Evolutionary conservation across 139 green algal genomes (phyloP).

Genomic region (Medakamo hakoo): DNA sequence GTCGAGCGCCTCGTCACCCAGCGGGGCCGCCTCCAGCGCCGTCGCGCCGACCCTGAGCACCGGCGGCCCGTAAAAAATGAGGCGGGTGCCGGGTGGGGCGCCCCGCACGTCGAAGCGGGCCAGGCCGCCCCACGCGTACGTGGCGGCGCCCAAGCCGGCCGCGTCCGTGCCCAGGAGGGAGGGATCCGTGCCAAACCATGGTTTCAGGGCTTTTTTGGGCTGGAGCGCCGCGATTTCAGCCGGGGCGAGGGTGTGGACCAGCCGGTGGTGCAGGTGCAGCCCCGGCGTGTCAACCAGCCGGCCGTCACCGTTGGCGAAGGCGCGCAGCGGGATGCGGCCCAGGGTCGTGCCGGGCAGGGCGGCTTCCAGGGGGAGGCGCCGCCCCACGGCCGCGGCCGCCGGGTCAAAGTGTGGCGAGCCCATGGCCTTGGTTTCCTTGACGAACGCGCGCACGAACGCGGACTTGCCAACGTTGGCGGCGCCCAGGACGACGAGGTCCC

Average conservation of each 20-base stretch:
- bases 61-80: conserved; percentile 48
- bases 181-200: not conserved
- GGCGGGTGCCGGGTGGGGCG: conserved; percentile 19
- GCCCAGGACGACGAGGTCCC: conserved; percentile 88
- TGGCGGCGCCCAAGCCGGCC: conserved; percentile 1
- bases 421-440: conserved; percentile 45
- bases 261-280: conserved; percentile 80
- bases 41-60: conserved; percentile 17
- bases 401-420: conserved; percentile 34
- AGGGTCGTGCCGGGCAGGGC: conserved; percentile 93
- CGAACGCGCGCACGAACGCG: conserved; percentile 66
- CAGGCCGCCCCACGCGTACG: conserved; percentile 56
- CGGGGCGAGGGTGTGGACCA: conserved; percentile 68
- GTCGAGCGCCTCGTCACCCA: not conserved
- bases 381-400: conserved; percentile 11
- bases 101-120: conserved; percentile 55
- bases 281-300: conserved; percentile 80
- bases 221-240: not conserved
- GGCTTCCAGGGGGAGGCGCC: conserved; percentile 58
- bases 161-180: not conserved
- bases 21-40: not conserved
- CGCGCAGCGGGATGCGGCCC: conserved; percentile 62
- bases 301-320: conserved; percentile 56
- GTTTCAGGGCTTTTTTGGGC: not conserved
- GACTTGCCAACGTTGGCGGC: conserved; percentile 95